These are phyloP conservation scores for Citrus sinensis DNA, from an alignment of 345 rosid genomes.

Conservation along the genomic window DVS_A1.0 CM039164.1:26819001-26819500, in stretches of 20 bases:
- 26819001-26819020: background rate
- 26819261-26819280: background rate
- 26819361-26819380: conserved; percentile 3
- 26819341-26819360: background rate
- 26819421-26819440: background rate
- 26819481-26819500: background rate
- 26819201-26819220: conserved; percentile 12
- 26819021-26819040: background rate
- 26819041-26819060: background rate
- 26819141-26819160: background rate
- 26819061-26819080: background rate
- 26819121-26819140: background rate
- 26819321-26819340: background rate
- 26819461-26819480: background rate
- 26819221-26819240: background rate
- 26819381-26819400: background rate
- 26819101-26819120: background rate
- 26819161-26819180: conserved; percentile 5
- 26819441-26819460: background rate
- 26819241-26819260: conserved; percentile 3
- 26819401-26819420: conserved; percentile 9
- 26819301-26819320: background rate
- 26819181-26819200: conserved; percentile 11
- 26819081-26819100: background rate
- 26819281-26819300: background rate